Conservation (phyloP, 169 alveolate species). For the Miamiensis avidus region DNA sequence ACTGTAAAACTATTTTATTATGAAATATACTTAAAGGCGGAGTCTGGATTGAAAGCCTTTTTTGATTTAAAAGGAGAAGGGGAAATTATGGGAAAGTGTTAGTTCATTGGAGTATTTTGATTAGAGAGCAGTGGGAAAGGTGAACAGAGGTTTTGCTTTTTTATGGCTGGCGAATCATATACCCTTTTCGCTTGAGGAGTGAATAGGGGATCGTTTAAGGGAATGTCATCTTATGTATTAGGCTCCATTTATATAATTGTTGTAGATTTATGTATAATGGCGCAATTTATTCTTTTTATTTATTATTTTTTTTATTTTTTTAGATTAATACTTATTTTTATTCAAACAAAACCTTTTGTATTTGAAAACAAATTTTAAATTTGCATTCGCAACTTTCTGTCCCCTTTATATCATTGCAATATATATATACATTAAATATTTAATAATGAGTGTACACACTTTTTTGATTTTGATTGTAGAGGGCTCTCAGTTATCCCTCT, state of each 20-base stretch:
- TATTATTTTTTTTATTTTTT: too few species aligned
- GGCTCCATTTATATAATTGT: not conserved
- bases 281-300: not conserved
- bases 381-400: not conserved
- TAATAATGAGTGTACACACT: too few species aligned
- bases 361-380: not conserved
- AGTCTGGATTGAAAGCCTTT: not conserved
- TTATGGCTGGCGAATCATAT: not conserved
- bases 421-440: too few species aligned
- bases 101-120: not conserved
- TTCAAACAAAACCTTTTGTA: not conserved
- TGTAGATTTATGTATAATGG: not conserved
- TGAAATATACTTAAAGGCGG: not conserved
- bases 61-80: not conserved
- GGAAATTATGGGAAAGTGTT: too few species aligned
- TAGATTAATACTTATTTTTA: not conserved
- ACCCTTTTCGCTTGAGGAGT: not conserved
- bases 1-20: not conserved
- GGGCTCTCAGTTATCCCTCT: too few species aligned
- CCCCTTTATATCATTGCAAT: not conserved
- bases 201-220: not conserved
- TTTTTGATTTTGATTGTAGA: too few species aligned
- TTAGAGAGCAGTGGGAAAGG: not conserved
- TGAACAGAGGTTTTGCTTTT: not conserved
- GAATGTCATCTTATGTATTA: not conserved